phyloP scores from a whole-genome alignment of 371 early-diverging fungal genomes.

The Dichotomocladium elegans region DNA sequence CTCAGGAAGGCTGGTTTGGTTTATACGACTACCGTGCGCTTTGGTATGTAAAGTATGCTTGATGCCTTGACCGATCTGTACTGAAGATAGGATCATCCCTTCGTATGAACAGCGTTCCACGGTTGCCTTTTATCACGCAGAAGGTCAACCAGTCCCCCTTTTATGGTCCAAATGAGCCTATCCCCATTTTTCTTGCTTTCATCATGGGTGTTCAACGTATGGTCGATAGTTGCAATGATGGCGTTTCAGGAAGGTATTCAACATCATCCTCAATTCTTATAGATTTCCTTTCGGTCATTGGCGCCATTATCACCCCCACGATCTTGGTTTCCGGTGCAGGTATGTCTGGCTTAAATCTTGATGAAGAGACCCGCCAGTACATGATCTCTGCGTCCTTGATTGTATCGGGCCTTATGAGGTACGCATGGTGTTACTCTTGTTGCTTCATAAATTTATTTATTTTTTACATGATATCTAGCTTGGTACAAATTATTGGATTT shows the following conservation, averaged over 20 bases:
- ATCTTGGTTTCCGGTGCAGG: slow-evolving; percentile 47
- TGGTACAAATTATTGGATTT: slow-evolving; percentile 49
- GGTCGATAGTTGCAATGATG: no score
- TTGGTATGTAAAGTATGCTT: slow-evolving; percentile 13
- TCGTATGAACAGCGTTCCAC: slow-evolving; percentile 29
- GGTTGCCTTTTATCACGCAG: slow-evolving; percentile 16
- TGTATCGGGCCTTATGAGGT: slow-evolving; percentile 32
- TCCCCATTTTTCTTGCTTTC: slow-evolving; percentile 24
- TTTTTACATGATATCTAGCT: slow-evolving; percentile 9
- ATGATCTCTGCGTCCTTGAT: slow-evolving; percentile 52
- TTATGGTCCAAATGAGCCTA: slow-evolving; percentile 27
- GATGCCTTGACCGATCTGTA: no score
- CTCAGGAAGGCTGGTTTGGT: slow-evolving; percentile 27
- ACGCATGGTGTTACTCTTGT: background rate
- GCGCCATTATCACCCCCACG: slow-evolving; percentile 48
- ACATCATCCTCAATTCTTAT: background rate
- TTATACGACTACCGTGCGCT: slow-evolving; percentile 30
- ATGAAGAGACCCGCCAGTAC: slow-evolving; percentile 38
- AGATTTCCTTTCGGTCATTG: slow-evolving; percentile 49
- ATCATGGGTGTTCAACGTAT: slow-evolving; percentile 33
- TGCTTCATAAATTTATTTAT: background rate
- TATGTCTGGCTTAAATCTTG: slow-evolving; percentile 41
- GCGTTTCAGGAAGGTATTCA: background rate
- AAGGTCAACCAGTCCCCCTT: slow-evolving; percentile 17
- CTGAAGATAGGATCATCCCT: no score